Evolutionary conservation across 768 basidiomycete species (phyloP).

Genomic region (Mycena sanguinolenta): DNA sequence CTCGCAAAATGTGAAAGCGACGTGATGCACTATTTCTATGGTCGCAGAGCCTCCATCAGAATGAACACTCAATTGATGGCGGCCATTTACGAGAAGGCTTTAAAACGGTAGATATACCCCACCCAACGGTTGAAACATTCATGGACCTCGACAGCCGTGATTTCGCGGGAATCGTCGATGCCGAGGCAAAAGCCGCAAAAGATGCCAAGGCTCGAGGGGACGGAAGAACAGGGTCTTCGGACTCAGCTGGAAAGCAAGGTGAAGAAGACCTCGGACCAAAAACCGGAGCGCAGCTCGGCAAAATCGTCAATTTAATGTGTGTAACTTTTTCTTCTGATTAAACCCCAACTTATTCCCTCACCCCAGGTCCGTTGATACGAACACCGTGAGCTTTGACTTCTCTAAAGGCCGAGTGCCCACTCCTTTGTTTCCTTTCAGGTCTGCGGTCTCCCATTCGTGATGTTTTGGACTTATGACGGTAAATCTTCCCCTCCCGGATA

Average conservation of each 20-base stretch:
- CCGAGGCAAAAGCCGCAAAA: conserved; percentile 49
- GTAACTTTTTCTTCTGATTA: too few species aligned
- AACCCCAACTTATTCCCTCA: too few species aligned
- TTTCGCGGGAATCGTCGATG: conserved; percentile 78
- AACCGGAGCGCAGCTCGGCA: conserved; percentile 86
- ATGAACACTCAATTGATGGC: conserved; percentile 86
- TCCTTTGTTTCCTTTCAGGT: not conserved
- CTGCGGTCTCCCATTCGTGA: not conserved
- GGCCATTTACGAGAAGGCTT: conserved; percentile 88
- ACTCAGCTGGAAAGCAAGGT: conserved; percentile 4
- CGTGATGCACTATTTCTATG: conserved; percentile 81
- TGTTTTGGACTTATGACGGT: not conserved
- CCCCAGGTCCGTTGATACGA: conserved; percentile 82
- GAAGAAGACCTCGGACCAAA: conserved; percentile 61
- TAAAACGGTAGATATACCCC: conserved; percentile 58
- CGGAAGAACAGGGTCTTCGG: conserved; percentile 40
- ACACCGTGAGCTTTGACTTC: conserved; percentile 52
- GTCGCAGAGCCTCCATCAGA: conserved; percentile 77
- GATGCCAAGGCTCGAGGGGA: conserved; percentile 56
- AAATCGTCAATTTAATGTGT: conserved; percentile 89
- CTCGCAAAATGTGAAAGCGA: conserved; percentile 77
- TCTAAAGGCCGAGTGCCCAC: too few species aligned
- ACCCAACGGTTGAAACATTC: not conserved
- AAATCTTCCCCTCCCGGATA: not conserved
- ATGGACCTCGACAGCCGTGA: conserved; percentile 59